Conservation (phyloP, 2,329 filamentous ascomycete species). For the Parastagonospora avenae region DNA sequence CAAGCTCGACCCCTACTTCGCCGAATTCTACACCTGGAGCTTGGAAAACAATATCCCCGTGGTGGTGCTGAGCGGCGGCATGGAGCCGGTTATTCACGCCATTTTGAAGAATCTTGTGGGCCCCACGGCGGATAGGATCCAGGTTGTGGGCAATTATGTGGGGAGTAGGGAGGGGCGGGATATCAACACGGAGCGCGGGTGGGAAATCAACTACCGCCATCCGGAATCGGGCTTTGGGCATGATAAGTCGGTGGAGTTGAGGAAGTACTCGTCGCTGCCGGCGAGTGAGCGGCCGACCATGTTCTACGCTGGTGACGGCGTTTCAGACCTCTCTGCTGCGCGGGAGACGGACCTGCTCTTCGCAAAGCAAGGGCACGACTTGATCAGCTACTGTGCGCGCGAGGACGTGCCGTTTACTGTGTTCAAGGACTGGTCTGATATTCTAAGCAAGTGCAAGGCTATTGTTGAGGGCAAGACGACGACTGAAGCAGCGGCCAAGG, state of each 20-base stretch:
- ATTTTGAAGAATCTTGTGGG: conserved; percentile 81
- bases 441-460: conserved; percentile 75
- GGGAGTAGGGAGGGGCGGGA: conserved; percentile 71
- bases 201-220: conserved; percentile 88
- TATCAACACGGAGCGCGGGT: conserved; percentile 80
- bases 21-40: conserved; percentile 84
- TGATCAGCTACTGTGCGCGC: conserved; percentile 84
- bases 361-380: conserved; percentile 87
- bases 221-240: conserved; percentile 85
- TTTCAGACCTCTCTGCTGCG: conserved; percentile 64
- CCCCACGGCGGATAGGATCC: conserved; percentile 75
- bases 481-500: conserved; percentile 70
- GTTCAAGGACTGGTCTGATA: conserved; percentile 83
- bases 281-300: conserved; percentile 73
- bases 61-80: conserved; percentile 88
- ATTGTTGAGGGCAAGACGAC: conserved; percentile 74
- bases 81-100: conserved; percentile 88
- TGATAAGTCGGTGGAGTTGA: conserved; percentile 91
- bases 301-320: conserved; percentile 79
- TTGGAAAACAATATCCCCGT: conserved; percentile 83
- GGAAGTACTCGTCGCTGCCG: conserved; percentile 79
- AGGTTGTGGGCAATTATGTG: conserved; percentile 90
- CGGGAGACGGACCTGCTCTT: conserved; percentile 92
- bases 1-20: conserved; percentile 82
- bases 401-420: conserved; percentile 86